These are phyloP conservation scores for Akanthomyces uredinophilus DNA, from an alignment of 2,329 filamentous ascomycete genomes.

Conservation along the genomic window DNA sequence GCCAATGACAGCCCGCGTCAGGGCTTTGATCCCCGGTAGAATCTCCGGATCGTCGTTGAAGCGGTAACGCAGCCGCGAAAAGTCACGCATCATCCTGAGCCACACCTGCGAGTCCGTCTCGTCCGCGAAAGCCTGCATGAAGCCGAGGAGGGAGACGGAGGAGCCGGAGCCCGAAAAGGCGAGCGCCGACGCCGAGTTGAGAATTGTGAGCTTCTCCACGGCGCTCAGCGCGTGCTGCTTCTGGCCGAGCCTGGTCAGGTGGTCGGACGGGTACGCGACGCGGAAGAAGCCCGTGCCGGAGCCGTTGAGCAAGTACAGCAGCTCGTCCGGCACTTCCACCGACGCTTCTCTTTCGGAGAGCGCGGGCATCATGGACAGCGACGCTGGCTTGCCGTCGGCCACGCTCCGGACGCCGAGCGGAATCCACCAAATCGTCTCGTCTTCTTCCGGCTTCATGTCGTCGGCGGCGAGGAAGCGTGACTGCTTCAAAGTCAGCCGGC, in stretches of 20 bases:
- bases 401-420: constrained; percentile 84
- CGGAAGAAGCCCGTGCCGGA: constrained; percentile 85
- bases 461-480: constrained; percentile 91
- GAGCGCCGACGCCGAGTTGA: constrained; percentile 84
- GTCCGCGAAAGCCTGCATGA: constrained; percentile 73
- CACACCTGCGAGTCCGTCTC: constrained; percentile 87
- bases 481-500: constrained; percentile 81
- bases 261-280: constrained; percentile 80
- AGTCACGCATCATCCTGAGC: constrained; percentile 73
- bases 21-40: constrained; percentile 72
- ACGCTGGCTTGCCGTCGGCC: constrained; percentile 73
- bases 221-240: constrained; percentile 70
- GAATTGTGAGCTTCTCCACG: constrained; percentile 87
- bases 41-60: constrained; percentile 74
- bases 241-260: constrained; percentile 73
- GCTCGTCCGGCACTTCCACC: constrained; percentile 72
- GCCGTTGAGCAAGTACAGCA: constrained; percentile 91
- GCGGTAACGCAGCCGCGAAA: constrained; percentile 71
- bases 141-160: constrained; percentile 73
- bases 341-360: constrained; percentile 58
- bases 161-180: constrained; percentile 81
- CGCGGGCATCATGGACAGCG: constrained; percentile 52
- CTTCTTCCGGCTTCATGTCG: constrained; percentile 89
- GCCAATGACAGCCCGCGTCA: constrained; percentile 72
- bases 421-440: constrained; percentile 80